phyloP scores from a whole-genome alignment of 1,284 basidiomycete genomes.

The Sphaerobolus stellatus region DNA sequence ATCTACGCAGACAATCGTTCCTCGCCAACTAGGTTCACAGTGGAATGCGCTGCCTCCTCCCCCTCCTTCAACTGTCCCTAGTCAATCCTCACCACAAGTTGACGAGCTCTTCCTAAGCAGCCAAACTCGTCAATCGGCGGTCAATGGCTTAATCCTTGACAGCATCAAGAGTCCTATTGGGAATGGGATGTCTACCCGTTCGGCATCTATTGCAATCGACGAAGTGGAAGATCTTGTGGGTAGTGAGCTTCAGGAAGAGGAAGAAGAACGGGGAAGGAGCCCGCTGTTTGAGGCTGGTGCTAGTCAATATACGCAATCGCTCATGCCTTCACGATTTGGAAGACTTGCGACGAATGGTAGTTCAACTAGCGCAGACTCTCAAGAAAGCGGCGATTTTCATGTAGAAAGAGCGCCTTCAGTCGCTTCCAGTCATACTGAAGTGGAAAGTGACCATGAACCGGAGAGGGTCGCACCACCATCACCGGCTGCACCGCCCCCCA shows the following conservation, averaged over 20 bases:
- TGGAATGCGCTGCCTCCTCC: slow-evolving; percentile 2
- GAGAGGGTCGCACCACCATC: not conserved
- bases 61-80: not conserved
- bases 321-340: not conserved
- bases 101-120: slow-evolving; percentile 3
- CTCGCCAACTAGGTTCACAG: slow-evolving; percentile 1
- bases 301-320: slow-evolving; percentile 8
- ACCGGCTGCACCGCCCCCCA: not conserved
- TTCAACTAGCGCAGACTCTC: not conserved
- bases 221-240: slow-evolving; percentile 10
- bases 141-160: not conserved
- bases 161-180: slow-evolving; percentile 4
- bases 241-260: not conserved
- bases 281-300: slow-evolving; percentile 8
- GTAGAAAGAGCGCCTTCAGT: not conserved
- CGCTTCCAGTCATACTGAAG: not conserved
- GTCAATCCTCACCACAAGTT: not conserved
- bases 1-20: no score
- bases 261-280: not conserved
- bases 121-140: not conserved
- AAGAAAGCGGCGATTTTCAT: not conserved
- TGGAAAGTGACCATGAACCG: not conserved
- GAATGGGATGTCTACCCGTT: not conserved
- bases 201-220: slow-evolving; percentile 1
- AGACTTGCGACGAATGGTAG: not conserved